Conservation (phyloP, 352 stramenopile genomes). For the Bremia lactucae region DNA sequence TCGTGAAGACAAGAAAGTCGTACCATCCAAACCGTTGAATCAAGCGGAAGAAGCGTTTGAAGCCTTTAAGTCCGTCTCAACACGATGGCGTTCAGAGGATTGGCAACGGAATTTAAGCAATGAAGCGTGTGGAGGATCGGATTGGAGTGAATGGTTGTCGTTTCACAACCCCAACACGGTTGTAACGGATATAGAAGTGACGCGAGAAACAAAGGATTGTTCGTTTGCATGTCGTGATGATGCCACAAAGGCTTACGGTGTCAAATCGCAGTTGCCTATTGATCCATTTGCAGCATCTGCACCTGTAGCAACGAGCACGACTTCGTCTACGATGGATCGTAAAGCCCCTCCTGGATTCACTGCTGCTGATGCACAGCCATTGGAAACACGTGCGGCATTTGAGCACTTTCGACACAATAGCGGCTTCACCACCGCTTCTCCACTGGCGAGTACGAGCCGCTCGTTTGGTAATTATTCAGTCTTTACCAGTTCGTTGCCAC, state of each 20-base stretch:
- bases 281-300: constrained; percentile 12
- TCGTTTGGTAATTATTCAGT: constrained; percentile 10
- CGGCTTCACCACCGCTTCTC: not conserved
- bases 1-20: not conserved
- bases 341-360: constrained; percentile 51
- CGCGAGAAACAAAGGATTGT: no score
- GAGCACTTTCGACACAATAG: constrained; percentile 22
- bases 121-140: not conserved
- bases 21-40: constrained; percentile 1
- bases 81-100: constrained; percentile 15
- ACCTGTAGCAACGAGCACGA: not conserved
- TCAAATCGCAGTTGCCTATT: constrained; percentile 1
- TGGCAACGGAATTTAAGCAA: constrained; percentile 8
- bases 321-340: constrained; percentile 3
- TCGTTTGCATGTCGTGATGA: no score
- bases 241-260: no score
- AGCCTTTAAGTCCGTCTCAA: constrained; percentile 18
- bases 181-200: no score
- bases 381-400: constrained; percentile 39
- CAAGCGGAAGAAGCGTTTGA: constrained; percentile 19
- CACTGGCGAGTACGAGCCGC: not conserved
- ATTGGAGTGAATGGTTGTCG: constrained; percentile 3
- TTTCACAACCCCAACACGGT: no score
- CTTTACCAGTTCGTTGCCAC: constrained; percentile 35
- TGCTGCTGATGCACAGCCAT: constrained; percentile 39